Conservation (phyloP, 225 moss, liverwort and hornwort species). For the Physcomitrium patens region DNA sequence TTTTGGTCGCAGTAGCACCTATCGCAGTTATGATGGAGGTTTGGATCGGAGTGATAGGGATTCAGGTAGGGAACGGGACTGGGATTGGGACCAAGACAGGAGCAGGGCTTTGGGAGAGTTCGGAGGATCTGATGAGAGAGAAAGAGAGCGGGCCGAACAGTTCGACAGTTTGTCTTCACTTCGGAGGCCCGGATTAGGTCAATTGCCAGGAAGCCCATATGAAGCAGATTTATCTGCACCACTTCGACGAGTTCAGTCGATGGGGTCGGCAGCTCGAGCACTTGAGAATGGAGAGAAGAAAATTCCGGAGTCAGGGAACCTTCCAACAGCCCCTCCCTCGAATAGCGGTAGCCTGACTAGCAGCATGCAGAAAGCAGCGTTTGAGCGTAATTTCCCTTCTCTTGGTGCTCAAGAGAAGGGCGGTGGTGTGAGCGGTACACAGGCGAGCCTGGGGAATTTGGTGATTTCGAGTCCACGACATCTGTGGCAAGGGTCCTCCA, state of each 20-base stretch:
- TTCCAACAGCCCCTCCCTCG: slow-evolving; percentile 82
- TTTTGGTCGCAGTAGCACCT: slow-evolving; percentile 88
- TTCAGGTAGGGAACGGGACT: slow-evolving; percentile 79
- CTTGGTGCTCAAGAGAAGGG: slow-evolving; percentile 96
- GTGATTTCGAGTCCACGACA: slow-evolving; percentile 85
- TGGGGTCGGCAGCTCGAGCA: slow-evolving; percentile 77
- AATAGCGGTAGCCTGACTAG: slow-evolving; percentile 91
- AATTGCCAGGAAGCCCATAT: slow-evolving; percentile 59
- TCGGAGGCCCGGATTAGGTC: slow-evolving; percentile 77
- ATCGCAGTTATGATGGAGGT: slow-evolving; percentile 77
- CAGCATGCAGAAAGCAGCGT: slow-evolving; percentile 97
- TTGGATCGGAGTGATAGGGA: slow-evolving; percentile 85
- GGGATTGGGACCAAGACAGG: slow-evolving; percentile 97
- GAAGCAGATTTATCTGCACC: slow-evolving; percentile 62
- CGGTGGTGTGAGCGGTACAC: slow-evolving; percentile 55
- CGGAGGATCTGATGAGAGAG: slow-evolving; percentile 87
- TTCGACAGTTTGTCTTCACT: slow-evolving; percentile 59
- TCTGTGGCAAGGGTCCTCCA: slow-evolving; percentile 87
- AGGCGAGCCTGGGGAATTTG: slow-evolving; percentile 75
- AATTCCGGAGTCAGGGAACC: slow-evolving; percentile 48
- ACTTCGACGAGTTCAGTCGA: slow-evolving; percentile 87
- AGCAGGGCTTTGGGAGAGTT: slow-evolving; percentile 85
- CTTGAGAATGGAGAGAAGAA: slow-evolving; percentile 98
- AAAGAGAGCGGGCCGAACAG: slow-evolving; percentile 72
- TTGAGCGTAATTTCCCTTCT: slow-evolving; percentile 95